Base-by-base conservation (phyloP, 2,329 filamentous ascomycete genomes). In the Pseudogymnoascus sp. region DNA sequence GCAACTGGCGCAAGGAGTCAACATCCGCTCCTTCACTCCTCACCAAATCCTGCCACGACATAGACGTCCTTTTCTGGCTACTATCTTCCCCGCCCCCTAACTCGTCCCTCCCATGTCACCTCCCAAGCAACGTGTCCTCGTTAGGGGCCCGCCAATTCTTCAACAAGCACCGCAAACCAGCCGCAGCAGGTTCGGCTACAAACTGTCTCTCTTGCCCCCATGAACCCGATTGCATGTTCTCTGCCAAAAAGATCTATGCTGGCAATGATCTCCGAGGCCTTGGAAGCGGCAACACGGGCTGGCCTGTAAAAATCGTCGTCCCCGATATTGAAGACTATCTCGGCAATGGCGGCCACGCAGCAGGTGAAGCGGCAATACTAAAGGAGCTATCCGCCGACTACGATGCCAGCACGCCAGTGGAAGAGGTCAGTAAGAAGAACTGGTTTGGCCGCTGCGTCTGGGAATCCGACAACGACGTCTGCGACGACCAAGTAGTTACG, bases 401-500 rank as follows among this genome's bases (percentile, higher is more conserved):
- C 62, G 78, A 73, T 1, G 75, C 79, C 12, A 70, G 74, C 6
- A 83, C 78, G 0, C 77, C 80, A 3, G 72, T 76, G 60, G 69
- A 74, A 1, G 75, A 78, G n/a, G 71, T 81, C 1, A 77, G 78
- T 2, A 75, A 76, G 4, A 76, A 79, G 8, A 87, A 87, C 65
- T 88, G 91, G 91, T 97, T 91, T 70, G 94, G 94, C 0, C 85
- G 93, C n/a, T 99, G 94, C 70, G 94, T 97, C 1, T 97, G 87
- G 75, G 94, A 97, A 71, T 79, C 87, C 4, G 91, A 96, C 74
- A 99, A 97, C 74, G 86, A 95, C 69, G 94, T 97, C 41, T 90
- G 87, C 69, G 94, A 99, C 72, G 91, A 97, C 69, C 93, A 97
- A 73, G 82, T 88, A 25, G 94, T 97, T 18, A 93, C 89, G 0